These are phyloP conservation scores for Funneliformis caledonium DNA, from an alignment of 371 early-diverging fungal species.

Conservation along the genomic window DNA sequence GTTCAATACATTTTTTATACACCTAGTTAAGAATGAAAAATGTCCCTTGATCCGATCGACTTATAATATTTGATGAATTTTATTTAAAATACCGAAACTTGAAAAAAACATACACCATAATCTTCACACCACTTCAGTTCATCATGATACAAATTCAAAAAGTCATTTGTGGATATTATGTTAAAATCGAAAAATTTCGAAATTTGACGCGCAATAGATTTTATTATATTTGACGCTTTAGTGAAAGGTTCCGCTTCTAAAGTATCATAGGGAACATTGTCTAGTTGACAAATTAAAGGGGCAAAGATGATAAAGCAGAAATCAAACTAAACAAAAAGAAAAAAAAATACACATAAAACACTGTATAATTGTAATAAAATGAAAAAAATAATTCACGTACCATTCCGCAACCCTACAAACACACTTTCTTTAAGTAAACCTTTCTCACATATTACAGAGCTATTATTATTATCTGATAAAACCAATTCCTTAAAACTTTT, in stretches of 20 bases:
- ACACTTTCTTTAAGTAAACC: not conserved
- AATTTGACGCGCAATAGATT: not conserved
- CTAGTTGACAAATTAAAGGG: not conserved
- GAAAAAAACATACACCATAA: not conserved
- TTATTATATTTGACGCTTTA: constrained; percentile 1
- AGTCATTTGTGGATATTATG: constrained; percentile 15
- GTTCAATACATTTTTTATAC: not conserved
- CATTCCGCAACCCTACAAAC: not conserved
- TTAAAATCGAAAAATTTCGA: not conserved
- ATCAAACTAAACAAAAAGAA: too few relatives aligned
- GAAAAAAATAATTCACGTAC: not conserved
- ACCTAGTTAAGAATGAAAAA: not conserved
- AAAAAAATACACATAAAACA: too few relatives aligned
- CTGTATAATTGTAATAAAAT: too few relatives aligned
- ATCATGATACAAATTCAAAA: constrained; percentile 9
- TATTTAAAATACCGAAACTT: not conserved
- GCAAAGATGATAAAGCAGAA: not conserved
- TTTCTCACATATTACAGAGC: not conserved
- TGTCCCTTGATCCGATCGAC: not conserved
- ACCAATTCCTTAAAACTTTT: too few relatives aligned
- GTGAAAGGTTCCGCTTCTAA: not conserved
- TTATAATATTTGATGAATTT: not conserved
- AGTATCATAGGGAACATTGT: not conserved
- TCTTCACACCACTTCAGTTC: constrained; percentile 29
- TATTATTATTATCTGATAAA: not conserved